Evolutionary conservation across 192 early-diverging fungal species (phyloP), one percentile per base, ranked within the genome.

Genomic region (Martensiomyces pterosporus): DNA sequence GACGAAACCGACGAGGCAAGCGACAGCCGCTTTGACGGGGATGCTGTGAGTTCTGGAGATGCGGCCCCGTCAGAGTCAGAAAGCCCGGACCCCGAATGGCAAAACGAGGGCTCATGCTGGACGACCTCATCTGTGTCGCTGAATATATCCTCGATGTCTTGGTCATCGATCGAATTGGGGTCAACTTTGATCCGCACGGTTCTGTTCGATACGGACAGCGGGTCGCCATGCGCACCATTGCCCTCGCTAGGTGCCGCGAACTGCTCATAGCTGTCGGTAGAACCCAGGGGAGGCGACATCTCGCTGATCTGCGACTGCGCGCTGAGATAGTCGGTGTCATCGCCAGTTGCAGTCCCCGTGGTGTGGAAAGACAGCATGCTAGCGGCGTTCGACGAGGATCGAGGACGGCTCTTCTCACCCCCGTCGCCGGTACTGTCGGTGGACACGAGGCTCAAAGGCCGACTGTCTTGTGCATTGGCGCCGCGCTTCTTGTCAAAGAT

Each of bases 121-220:
- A 73, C 58, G 4, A 65, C 33, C 6, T 60, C 57, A 15, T 73
- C 69, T 2, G 52, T 41, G 36, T 73, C 69, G 54, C 62, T 73
- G n/a, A 73, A 73, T 3, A 73, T 73, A 14, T 61, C 69, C 22
- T 73, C 69, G n/a, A 65, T 55, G 22, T 57, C 45, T 24, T 56
- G 47, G 43, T 61, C 58, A 15, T 56, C 36, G 19, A 61, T 49
- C 9, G 57, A 40, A 16, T 32, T 41, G 0, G 57, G 57, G 42
- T 73, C 62, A 13, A 60, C 62, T 24, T 65, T 65, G 36, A 73
- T 50, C 17, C 69, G 69, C 34, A 73, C 38, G 2, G 69, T 57
- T 12, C 29, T 5, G 29, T 32, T 32, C 12, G 29, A 32, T 12
- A 8, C 6, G 6, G 29, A 12, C 29, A 32, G 29, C n/a, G 49